Evolutionary conservation across 164 flowering plant genomes (phyloP).

Genomic region (Paratinospora sagittata): DNA sequence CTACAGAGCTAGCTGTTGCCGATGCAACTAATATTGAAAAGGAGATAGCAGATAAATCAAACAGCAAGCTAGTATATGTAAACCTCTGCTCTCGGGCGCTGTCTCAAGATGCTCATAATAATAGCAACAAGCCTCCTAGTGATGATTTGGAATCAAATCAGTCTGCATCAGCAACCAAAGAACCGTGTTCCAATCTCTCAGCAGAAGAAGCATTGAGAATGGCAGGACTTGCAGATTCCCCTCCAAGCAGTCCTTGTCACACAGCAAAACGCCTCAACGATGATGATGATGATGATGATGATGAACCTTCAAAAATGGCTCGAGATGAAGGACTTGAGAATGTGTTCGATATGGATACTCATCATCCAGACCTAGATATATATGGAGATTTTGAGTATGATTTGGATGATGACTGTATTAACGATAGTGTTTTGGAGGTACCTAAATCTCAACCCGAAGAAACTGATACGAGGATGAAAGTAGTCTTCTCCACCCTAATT

Average conservation of each 20-base stretch:
- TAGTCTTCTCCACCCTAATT: slow-evolving; percentile 54
- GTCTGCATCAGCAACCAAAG: slow-evolving; percentile 17
- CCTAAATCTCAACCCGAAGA: slow-evolving; percentile 41
- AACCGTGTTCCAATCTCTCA: slow-evolving; percentile 27
- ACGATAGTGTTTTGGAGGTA: slow-evolving; percentile 28
- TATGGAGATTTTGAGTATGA: slow-evolving; percentile 93
- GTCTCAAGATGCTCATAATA: slow-evolving; percentile 29
- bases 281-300: slow-evolving; percentile 26
- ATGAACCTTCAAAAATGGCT: slow-evolving; percentile 10
- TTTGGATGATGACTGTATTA: slow-evolving; percentile 66
- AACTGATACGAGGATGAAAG: slow-evolving; percentile 48
- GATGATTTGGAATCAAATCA: slow-evolving; percentile 24
- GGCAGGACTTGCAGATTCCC: slow-evolving; percentile 88
- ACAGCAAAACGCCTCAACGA: slow-evolving; percentile 11
- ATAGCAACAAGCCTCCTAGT: slow-evolving; percentile 19
- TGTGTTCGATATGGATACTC: slow-evolving; percentile 62
- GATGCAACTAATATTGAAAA: slow-evolving; percentile 91
- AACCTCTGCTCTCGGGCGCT: slow-evolving; percentile 84
- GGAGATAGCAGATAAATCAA: slow-evolving; percentile 67
- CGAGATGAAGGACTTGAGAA: slow-evolving; percentile 40
- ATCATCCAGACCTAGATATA: slow-evolving; percentile 64
- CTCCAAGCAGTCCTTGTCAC: slow-evolving; percentile 60
- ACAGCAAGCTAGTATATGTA: slow-evolving; percentile 75
- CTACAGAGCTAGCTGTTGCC: slow-evolving; percentile 84
- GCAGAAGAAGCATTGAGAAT: slow-evolving; percentile 59